Percentiles rank a stretch among this genome's conserved stretches.
Conservation (phyloP, 2,329 filamentous ascomycete species). For the Ascocoryne sarcoides region DNA sequence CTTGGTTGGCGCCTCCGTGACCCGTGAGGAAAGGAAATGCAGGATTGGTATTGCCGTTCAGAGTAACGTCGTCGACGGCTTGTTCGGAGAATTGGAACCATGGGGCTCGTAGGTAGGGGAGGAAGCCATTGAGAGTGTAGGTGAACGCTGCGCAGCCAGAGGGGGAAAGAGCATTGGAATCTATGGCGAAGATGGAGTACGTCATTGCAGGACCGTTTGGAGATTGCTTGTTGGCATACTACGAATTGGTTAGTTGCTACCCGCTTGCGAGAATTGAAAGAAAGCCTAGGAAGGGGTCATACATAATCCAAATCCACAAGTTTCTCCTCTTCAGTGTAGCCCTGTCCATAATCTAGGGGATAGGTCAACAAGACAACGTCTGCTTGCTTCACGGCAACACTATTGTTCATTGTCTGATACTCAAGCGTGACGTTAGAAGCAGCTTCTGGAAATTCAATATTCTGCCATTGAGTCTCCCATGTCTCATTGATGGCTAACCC, state of each 20-base stretch:
- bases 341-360: slow-evolving; percentile 50
- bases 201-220: slow-evolving; percentile 64
- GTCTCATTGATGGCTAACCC: slow-evolving; percentile 40
- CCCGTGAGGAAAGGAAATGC: slow-evolving; percentile 57
- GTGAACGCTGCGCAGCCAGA: slow-evolving; percentile 62
- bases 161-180: slow-evolving; percentile 54
- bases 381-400: slow-evolving; percentile 59
- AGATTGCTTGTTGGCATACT: slow-evolving; percentile 61
- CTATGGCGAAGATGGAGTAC: slow-evolving; percentile 59
- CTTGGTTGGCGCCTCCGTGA: slow-evolving; percentile 59
- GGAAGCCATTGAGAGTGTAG: slow-evolving; percentile 53
- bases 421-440: slow-evolving; percentile 53
- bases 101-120: slow-evolving; percentile 56
- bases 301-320: slow-evolving; percentile 51
- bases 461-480: slow-evolving; percentile 46
- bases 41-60: slow-evolving; percentile 41
- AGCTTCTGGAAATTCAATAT: slow-evolving; percentile 46
- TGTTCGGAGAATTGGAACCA: slow-evolving; percentile 68
- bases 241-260: slow-evolving; percentile 12
- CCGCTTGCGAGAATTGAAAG: too few species aligned
- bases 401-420: slow-evolving; percentile 58
- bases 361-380: slow-evolving; percentile 61
- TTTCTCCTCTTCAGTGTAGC: slow-evolving; percentile 40
- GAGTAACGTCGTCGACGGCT: slow-evolving; percentile 47
- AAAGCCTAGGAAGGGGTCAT: neutral